These are phyloP conservation scores for Boechera retrofracta DNA, from an alignment of 345 rosid genomes.

Conservation along the genomic window DNA sequence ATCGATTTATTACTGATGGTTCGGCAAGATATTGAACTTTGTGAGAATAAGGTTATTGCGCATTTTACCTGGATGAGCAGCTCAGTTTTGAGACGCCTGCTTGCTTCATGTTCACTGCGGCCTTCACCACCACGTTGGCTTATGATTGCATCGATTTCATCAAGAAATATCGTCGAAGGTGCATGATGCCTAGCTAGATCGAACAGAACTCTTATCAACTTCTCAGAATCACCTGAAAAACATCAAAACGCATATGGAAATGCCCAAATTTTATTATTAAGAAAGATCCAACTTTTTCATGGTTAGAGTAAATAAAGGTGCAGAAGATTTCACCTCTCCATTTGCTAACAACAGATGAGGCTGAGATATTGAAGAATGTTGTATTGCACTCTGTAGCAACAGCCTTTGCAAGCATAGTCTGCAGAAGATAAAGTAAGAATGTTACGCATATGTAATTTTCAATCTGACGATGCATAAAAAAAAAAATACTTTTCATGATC, in stretches of 20 bases:
- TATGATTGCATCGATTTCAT: constrained; percentile 95
- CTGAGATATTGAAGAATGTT: constrained; percentile 96
- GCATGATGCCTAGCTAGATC: constrained; percentile 98
- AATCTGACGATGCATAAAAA: not conserved
- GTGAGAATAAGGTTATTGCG: constrained; percentile 25
- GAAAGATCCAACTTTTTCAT: not conserved
- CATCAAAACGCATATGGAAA: constrained; percentile 7
- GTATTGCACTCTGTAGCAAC: constrained; percentile 99
- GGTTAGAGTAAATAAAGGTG: constrained; percentile 1
- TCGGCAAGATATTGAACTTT: not conserved
- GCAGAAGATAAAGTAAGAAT: constrained; percentile 23
- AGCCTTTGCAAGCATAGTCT: constrained; percentile 99
- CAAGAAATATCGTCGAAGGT: constrained; percentile 95
- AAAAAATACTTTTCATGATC: not conserved
- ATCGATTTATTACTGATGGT: constrained; percentile 32
- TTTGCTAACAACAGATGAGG: constrained; percentile 98
- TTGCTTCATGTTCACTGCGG: constrained; percentile 96
- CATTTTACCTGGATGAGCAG: constrained; percentile 88
- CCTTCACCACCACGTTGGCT: constrained; percentile 99
- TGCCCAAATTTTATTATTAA: not conserved
- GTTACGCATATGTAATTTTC: not conserved
- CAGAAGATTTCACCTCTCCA: constrained; percentile 61
- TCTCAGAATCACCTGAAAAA: constrained; percentile 92
- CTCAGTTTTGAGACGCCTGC: constrained; percentile 97
- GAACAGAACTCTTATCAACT: constrained; percentile 87